A percentile compares a stretch with the other conserved stretches of the same genome.
phyloP scores from a whole-genome alignment of 2,329 filamentous ascomycete species.

The Zelopaecilomyces penicillatus region DNA sequence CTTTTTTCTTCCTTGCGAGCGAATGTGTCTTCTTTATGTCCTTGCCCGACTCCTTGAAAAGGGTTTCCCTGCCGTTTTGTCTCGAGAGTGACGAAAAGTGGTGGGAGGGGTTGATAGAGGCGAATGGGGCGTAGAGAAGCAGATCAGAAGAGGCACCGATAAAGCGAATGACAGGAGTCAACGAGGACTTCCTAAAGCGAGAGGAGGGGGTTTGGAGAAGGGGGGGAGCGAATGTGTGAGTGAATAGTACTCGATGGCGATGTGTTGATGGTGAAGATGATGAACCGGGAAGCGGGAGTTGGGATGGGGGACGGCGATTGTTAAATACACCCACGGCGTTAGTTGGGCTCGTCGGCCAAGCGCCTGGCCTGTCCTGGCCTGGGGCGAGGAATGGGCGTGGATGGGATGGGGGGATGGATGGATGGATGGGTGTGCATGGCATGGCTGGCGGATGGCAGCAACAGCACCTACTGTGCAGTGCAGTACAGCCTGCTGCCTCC shows the following conservation, averaged over 20 bases:
- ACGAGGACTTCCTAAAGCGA: conserved; percentile 59
- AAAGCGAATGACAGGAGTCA: conserved; percentile 69
- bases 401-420: conserved; percentile 1
- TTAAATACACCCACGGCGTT: conserved; percentile 19
- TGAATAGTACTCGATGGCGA: conserved; percentile 16
- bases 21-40: background rate
- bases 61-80: background rate
- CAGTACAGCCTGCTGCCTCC: no score
- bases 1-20: conserved; percentile 8
- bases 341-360: background rate
- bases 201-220: conserved; percentile 33
- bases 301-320: conserved; percentile 15
- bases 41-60: background rate
- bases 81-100: conserved; percentile 1
- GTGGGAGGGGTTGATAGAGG: conserved; percentile 5
- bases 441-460: background rate
- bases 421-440: background rate
- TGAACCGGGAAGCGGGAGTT: conserved; percentile 15
- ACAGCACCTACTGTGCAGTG: no score
- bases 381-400: background rate
- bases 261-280: conserved; percentile 14
- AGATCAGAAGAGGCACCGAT: conserved; percentile 42
- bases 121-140: conserved; percentile 26
- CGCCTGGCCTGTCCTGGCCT: conserved; percentile 2
- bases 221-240: conserved; percentile 35